Evolutionary conservation across 495 filamentous ascomycete species (phyloP).

Genomic region (Alectoria sarmentosa): DNA sequence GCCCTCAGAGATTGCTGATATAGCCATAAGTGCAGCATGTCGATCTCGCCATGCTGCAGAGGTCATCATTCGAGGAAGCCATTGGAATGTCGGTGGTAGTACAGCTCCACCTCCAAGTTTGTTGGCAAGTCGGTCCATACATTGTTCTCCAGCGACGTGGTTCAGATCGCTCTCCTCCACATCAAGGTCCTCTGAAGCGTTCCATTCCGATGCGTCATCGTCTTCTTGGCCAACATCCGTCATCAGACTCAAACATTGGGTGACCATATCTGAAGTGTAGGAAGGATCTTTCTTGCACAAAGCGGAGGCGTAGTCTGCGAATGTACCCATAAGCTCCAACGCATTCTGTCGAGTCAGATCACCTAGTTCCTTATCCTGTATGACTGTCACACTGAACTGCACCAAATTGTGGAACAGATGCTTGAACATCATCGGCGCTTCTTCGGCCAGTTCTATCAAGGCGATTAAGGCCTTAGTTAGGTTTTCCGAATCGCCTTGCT

Average conservation of each 20-base stretch:
- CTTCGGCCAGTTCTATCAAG: constrained; percentile 88
- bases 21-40: constrained; percentile 97
- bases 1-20: constrained; percentile 97
- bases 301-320: constrained; percentile 85
- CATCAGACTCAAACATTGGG: constrained; percentile 96
- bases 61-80: constrained; percentile 96
- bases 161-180: constrained; percentile 95
- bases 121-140: constrained; percentile 96
- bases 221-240: constrained; percentile 97
- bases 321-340: constrained; percentile 94
- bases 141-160: constrained; percentile 97
- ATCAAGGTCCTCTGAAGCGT: constrained; percentile 87
- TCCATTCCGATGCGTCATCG: constrained; percentile 92
- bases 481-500: constrained; percentile 77
- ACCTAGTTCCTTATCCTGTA: constrained; percentile 90
- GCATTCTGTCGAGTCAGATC: constrained; percentile 91
- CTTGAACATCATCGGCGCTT: constrained; percentile 95
- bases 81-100: constrained; percentile 87
- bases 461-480: constrained; percentile 83
- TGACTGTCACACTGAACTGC: constrained; percentile 81
- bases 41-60: constrained; percentile 92
- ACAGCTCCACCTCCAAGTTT: constrained; percentile 86
- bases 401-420: constrained; percentile 82
- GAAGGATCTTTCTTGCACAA: constrained; percentile 91
- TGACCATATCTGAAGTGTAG: constrained; percentile 95